These are phyloP conservation scores for Penicillium sp. DNA, from an alignment of 2,329 filamentous ascomycete species.

Conservation along the genomic window DNA sequence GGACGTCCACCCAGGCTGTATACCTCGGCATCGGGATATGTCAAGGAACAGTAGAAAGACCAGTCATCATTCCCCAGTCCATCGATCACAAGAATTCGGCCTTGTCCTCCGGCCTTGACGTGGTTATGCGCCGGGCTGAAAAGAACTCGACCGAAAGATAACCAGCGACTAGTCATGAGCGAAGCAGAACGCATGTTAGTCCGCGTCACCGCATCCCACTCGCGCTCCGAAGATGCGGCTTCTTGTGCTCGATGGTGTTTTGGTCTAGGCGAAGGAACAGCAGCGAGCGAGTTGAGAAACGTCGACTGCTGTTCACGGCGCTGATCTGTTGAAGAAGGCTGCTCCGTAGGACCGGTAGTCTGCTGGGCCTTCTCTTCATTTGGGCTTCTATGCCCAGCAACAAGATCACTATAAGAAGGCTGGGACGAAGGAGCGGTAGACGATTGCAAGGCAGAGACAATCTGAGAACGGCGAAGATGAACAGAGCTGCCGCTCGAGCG, in stretches of 20 bases:
- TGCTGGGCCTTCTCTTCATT: conserved; percentile 17
- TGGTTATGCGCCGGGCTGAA: conserved; percentile 51
- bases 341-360: background rate
- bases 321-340: conserved; percentile 17
- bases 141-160: conserved; percentile 50
- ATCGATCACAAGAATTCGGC: conserved; percentile 49
- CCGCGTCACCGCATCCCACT: conserved; percentile 41
- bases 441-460: conserved; percentile 51
- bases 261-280: conserved; percentile 20
- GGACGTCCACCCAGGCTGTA: conserved; percentile 43
- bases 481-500: conserved; percentile 36
- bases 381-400: conserved; percentile 49
- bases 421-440: conserved; percentile 51
- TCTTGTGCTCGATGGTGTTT: conserved; percentile 33
- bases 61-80: conserved; percentile 52
- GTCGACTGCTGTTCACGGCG: conserved; percentile 26
- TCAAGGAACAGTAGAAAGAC: conserved; percentile 52
- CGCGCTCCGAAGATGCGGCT: conserved; percentile 42
- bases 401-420: conserved; percentile 53
- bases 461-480: conserved; percentile 49
- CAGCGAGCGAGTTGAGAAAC: conserved; percentile 26
- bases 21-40: conserved; percentile 46
- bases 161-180: conserved; percentile 51
- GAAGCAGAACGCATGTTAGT: conserved; percentile 51
- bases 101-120: conserved; percentile 39